phyloP scores from a whole-genome alignment of 208 protist genomes.

The Acanthamoeba culbertsoni region DNA sequence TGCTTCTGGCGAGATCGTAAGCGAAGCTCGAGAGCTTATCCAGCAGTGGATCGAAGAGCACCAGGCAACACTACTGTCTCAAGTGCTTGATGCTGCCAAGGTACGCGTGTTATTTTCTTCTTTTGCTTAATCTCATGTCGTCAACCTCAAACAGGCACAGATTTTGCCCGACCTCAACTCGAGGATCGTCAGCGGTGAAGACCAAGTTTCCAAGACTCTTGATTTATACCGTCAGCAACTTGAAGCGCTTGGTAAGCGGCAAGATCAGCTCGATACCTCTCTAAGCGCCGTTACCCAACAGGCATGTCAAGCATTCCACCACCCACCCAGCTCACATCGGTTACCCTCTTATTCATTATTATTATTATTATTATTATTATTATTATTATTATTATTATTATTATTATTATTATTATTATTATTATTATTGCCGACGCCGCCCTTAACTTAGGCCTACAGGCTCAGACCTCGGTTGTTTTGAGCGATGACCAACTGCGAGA shows the following conservation, averaged over 20 bases:
- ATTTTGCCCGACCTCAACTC: neutral
- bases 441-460: neutral
- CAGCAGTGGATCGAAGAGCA: conserved; percentile 7
- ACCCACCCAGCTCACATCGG: no score
- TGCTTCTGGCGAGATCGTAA: neutral
- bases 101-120: neutral
- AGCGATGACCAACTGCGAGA: conserved; percentile 7
- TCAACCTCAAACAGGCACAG: neutral
- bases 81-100: neutral
- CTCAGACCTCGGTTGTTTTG: neutral
- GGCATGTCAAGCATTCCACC: no score
- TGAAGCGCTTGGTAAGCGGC: neutral
- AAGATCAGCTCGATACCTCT: neutral
- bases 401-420: neutral
- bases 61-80: neutral
- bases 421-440: neutral
- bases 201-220: neutral
- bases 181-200: neutral
- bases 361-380: neutral
- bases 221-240: neutral
- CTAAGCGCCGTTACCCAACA: neutral
- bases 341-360: neutral
- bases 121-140: neutral
- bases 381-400: neutral
- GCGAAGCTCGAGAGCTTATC: neutral